Base-by-base conservation (phyloP, 164 flowering plant species). In the Buxus sempervirens region DNA sequence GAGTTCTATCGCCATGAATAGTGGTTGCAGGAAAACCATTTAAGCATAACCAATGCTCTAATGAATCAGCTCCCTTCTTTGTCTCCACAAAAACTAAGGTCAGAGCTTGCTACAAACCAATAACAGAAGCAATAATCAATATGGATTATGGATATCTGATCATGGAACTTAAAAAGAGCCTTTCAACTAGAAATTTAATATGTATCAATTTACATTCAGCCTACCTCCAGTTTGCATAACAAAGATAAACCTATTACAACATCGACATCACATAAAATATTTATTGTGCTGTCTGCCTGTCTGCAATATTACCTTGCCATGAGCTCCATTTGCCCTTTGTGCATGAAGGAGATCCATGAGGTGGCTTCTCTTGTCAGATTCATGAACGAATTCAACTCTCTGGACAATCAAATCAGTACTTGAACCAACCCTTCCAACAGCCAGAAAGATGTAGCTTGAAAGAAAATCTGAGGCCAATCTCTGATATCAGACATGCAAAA, bases 351-450 rank as follows among this genome's bases (percentile, higher is more conserved):
- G 84, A 58, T 82, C 85, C 86, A 82, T 78, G n/a, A 86, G 88
- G 41, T 80, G 86, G 71, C 80, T 82, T 75, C 88, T 79, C 68
- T 86, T 86, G 73, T 84, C 88, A 22, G 82, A 36, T 18, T 86
- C 90, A 19, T 69, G 73, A 59, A 84, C 88, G 73, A 67, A 82
- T 58, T 82, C 87, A 62, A 85, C 83, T 75, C 83, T 85, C 72
- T 85, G 89, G 27, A 72, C 77, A 72, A 85, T 85, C 69, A 84
- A 78, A 65, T 86, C 85, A 56, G 90, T 86, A 69, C 90, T 86
- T 58, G 90, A 86, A 54, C 90, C 90, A 66, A 86, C 90, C 69
- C 90, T 73, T 65, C 90, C 90, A 76, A 86, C 88, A 73, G 90
- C 84, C 70, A 86, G 71, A 68, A 84, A 84, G 36, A 84, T 76